phyloP scores from a whole-genome alignment of 1,139 yeast genomes.

The Arxiozyma heterogenica region DNA sequence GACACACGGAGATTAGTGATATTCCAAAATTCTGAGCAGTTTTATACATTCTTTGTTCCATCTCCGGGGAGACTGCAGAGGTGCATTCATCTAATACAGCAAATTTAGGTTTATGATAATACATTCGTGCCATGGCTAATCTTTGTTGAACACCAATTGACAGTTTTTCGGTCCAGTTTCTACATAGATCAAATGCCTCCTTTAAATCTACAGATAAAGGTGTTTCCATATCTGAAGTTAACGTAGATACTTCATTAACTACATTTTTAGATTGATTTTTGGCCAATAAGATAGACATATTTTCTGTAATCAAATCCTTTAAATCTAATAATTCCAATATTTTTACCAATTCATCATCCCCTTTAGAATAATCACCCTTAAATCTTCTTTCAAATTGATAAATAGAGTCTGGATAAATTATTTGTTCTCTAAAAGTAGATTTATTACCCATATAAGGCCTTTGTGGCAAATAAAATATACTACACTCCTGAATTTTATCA shows the following conservation, averaged over 20 bases:
- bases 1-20: constrained; percentile 83
- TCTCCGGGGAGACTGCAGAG: constrained; percentile 82
- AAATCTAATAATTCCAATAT: constrained; percentile 55
- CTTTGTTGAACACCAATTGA: constrained; percentile 91
- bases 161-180: constrained; percentile 85
- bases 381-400: constrained; percentile 44
- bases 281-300: constrained; percentile 30
- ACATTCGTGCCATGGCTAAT: constrained; percentile 86
- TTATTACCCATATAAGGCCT: constrained; percentile 71
- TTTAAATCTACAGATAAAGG: constrained; percentile 22
- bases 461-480: constrained; percentile 86
- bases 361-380: constrained; percentile 31
- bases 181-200: constrained; percentile 55
- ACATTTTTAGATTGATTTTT: not conserved
- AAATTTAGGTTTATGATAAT: constrained; percentile 83
- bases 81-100: constrained; percentile 96
- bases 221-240: not conserved
- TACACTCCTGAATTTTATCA: constrained; percentile 29
- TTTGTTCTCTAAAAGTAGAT: constrained; percentile 73
- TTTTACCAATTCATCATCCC: constrained; percentile 54
- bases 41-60: constrained; percentile 83
- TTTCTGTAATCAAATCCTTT: constrained; percentile 42
- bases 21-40: constrained; percentile 77
- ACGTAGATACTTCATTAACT: not conserved
- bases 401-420: constrained; percentile 72